Evolutionary conservation across 202 grass and related monocot species (phyloP).

Genomic region (Setaria viridis): DNA sequence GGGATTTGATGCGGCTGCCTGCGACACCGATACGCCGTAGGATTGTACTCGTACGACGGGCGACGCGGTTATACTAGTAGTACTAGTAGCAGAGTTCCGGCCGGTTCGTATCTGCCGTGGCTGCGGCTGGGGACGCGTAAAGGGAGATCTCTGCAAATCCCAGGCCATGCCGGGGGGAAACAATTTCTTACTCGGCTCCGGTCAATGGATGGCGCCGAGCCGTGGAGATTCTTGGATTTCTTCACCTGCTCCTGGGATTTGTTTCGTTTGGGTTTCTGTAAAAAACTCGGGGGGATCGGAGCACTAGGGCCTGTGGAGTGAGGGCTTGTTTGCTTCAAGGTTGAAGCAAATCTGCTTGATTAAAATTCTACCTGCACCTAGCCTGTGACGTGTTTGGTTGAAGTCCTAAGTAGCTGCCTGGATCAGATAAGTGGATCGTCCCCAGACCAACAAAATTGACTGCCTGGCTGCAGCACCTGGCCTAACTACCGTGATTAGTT

Average conservation of each 20-base stretch:
- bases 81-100: background rate
- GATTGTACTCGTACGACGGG: slow-evolving; percentile 31
- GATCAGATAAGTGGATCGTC: too few species aligned
- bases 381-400: too few species aligned
- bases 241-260: background rate
- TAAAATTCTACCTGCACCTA: too few species aligned
- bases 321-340: background rate
- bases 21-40: slow-evolving; percentile 31
- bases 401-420: too few species aligned
- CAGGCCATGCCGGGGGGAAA: slow-evolving; percentile 47
- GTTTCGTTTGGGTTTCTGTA: slow-evolving; percentile 18
- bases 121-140: background rate
- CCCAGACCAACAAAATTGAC: too few species aligned
- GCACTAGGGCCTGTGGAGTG: slow-evolving; percentile 19
- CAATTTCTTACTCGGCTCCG: background rate
- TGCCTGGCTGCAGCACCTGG: too few species aligned
- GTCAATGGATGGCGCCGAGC: background rate
- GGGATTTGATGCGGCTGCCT: slow-evolving; percentile 25
- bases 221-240: slow-evolving; percentile 4
- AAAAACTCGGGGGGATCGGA: background rate
- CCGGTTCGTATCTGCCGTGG: background rate
- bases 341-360: too few species aligned
- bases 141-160: slow-evolving; percentile 49
- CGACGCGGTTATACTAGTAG: too few species aligned
- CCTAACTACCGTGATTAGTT: too few species aligned